Percentiles rank a stretch among this genome's conserved stretches.
Conservation (phyloP, 768 basidiomycete genomes). For the Agrocybe pediades region DNA sequence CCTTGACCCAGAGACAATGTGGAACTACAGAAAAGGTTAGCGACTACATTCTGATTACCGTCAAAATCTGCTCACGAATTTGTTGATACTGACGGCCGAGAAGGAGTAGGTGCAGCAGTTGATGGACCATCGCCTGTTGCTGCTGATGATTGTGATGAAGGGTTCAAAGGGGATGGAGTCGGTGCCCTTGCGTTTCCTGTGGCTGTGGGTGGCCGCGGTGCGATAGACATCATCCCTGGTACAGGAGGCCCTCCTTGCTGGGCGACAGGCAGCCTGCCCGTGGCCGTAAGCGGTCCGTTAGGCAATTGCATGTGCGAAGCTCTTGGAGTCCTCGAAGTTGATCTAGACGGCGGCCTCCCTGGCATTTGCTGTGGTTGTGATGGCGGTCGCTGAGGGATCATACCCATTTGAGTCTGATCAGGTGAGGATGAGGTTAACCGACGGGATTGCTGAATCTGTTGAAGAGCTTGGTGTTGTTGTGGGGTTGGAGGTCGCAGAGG, state of each 20-base stretch:
- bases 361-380: slow-evolving; percentile 58
- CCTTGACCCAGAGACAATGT: slow-evolving; percentile 51
- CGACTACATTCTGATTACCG: neutral
- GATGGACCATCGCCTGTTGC: slow-evolving; percentile 8
- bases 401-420: slow-evolving; percentile 47
- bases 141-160: slow-evolving; percentile 11
- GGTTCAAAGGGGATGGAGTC: slow-evolving; percentile 4
- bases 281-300: slow-evolving; percentile 24
- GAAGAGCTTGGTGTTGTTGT: slow-evolving; percentile 25
- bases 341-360: slow-evolving; percentile 52
- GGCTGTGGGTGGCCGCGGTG: slow-evolving; percentile 29
- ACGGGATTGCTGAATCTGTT: slow-evolving; percentile 26
- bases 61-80: slow-evolving; percentile 6
- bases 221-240: slow-evolving; percentile 23
- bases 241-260: slow-evolving; percentile 16
- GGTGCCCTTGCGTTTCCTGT: slow-evolving; percentile 2
- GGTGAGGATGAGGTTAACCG: slow-evolving; percentile 50
- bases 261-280: slow-evolving; percentile 23
- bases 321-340: slow-evolving; percentile 45
- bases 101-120: slow-evolving; percentile 5
- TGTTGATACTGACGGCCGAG: neutral
- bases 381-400: slow-evolving; percentile 55
- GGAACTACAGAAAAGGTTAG: neutral
- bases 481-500: slow-evolving; percentile 23
- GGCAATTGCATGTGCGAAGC: slow-evolving; percentile 11